Percentiles rank a stretch among this genome's conserved stretches.
phyloP scores from a whole-genome alignment of 1,139 yeast genomes.

The Candida sp. region DNA sequence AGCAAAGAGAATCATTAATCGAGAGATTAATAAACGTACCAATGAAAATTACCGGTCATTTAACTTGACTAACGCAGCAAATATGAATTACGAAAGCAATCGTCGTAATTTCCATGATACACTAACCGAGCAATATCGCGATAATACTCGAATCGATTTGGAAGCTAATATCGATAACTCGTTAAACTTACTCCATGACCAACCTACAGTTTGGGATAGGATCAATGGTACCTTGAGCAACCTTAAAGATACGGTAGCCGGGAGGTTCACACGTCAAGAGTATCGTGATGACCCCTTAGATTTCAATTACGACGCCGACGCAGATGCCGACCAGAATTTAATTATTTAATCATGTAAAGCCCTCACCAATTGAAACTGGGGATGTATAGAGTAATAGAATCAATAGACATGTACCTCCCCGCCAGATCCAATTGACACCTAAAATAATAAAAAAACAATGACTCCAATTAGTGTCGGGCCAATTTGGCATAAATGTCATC shows the following conservation, averaged over 20 bases:
- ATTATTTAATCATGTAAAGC: constrained; percentile 5
- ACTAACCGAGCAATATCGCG: constrained; percentile 9
- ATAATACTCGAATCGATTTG: constrained; percentile 11
- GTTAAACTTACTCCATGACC: not conserved
- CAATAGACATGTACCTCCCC: no score
- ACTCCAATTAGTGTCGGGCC: no score
- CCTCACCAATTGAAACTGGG: not conserved
- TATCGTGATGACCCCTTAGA: constrained; percentile 18
- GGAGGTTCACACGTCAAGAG: constrained; percentile 13
- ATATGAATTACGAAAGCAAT: constrained; percentile 29
- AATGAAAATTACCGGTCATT: constrained; percentile 24
- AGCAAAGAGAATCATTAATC: constrained; percentile 36
- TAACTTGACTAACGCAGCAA: constrained; percentile 26
- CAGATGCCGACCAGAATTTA: constrained; percentile 18
- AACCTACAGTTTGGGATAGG: constrained; percentile 17
- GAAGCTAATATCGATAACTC: constrained; percentile 6
- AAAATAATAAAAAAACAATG: no score
- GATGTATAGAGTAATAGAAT: not conserved
- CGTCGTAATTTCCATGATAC: constrained; percentile 23
- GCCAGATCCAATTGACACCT: no score
- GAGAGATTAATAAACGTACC: constrained; percentile 32
- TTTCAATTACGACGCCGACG: constrained; percentile 28
- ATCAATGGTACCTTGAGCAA: constrained; percentile 24
- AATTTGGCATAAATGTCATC: no score
- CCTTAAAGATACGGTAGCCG: constrained; percentile 15